Evolutionary conservation across 106 monocot species (phyloP).

Genomic region (Dactylorhiza incarnata): DNA sequence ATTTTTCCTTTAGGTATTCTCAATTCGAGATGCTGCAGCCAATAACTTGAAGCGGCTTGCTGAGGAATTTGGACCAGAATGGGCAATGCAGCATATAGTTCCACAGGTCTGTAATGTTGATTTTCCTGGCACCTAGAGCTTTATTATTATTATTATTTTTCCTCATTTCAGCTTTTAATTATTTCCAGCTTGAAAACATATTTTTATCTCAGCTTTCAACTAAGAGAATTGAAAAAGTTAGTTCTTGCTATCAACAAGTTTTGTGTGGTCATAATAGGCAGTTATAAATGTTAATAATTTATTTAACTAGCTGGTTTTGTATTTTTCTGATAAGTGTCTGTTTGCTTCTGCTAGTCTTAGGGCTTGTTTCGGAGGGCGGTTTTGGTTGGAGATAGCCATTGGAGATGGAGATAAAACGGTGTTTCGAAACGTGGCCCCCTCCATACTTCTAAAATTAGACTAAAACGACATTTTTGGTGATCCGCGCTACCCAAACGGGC

Average conservation of each 20-base stretch:
- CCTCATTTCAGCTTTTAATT: background rate
- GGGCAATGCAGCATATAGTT: conserved; percentile 86
- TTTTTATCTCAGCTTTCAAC: background rate
- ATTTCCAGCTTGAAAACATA: background rate
- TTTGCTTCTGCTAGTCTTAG: too few relatives aligned
- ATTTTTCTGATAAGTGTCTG: background rate
- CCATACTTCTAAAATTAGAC: too few relatives aligned
- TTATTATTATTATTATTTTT: background rate
- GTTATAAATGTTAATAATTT: background rate
- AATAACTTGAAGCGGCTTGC: conserved; percentile 88
- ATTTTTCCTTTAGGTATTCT: conserved; percentile 48
- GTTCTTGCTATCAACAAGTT: background rate
- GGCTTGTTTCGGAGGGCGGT: too few relatives aligned
- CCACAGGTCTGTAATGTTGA: conserved; percentile 27
- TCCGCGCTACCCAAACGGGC: too few relatives aligned
- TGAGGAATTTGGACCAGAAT: conserved; percentile 85
- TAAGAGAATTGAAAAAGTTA: background rate
- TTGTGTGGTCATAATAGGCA: background rate
- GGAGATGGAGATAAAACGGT: too few relatives aligned
- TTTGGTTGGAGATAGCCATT: too few relatives aligned
- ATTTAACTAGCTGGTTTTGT: background rate
- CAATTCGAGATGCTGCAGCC: conserved; percentile 88
- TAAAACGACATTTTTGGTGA: too few relatives aligned
- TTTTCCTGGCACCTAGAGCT: background rate
- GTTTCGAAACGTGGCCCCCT: too few relatives aligned